Evolutionary conservation across 1,284 basidiomycete species (phyloP).

Genomic region (Melampsora occidentalis): DNA sequence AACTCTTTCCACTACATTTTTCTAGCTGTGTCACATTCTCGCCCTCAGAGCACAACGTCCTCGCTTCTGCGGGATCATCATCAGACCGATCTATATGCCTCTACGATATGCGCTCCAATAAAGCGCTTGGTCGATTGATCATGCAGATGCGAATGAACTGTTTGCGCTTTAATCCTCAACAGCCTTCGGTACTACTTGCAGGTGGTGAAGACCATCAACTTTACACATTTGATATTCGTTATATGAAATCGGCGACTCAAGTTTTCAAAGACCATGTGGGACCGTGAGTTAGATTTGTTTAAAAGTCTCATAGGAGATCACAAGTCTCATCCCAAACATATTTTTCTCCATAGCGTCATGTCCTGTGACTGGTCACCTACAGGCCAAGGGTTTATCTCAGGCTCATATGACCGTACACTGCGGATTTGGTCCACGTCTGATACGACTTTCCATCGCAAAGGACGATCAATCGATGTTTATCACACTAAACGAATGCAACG

Average conservation of each 20-base stretch:
- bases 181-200: constrained; percentile 84
- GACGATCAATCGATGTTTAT: constrained; percentile 82
- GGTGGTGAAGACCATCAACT: constrained; percentile 98
- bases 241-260: constrained; percentile 76
- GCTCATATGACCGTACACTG: constrained; percentile 92
- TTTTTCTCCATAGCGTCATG: constrained; percentile 16
- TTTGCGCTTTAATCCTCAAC: constrained; percentile 90
- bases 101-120: constrained; percentile 93
- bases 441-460: constrained; percentile 52
- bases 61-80: constrained; percentile 80
- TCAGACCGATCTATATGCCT: constrained; percentile 85
- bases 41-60: constrained; percentile 83
- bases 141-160: constrained; percentile 82
- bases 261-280: constrained; percentile 98
- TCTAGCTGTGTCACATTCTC: constrained; percentile 88
- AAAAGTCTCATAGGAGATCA: no score
- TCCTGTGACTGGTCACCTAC: constrained; percentile 65
- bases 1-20: constrained; percentile 63
- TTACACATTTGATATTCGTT: constrained; percentile 95
- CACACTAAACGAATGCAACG: constrained; percentile 99
- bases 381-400: constrained; percentile 91
- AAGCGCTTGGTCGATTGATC: constrained; percentile 82
- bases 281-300: constrained; percentile 56
- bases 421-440: constrained; percentile 87
- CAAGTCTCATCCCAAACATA: not conserved